A percentile compares a stretch with the other conserved stretches of the same genome.
phyloP scores from a whole-genome alignment of 257 asterid genomes.

The Solanum lignicaule region DNA sequence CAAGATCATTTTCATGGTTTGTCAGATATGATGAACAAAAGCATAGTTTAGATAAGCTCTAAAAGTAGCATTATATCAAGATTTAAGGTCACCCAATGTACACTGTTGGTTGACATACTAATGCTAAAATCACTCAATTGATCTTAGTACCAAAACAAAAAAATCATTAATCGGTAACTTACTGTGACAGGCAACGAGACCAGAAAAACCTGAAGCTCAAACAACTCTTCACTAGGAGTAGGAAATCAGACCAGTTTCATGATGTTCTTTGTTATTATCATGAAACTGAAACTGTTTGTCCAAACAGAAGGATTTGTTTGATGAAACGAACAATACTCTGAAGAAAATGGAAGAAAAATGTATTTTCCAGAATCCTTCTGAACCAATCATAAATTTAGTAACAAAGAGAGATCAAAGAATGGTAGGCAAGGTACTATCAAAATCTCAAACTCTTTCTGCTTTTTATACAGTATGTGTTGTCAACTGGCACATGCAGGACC shows the following conservation, averaged over 20 bases:
- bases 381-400: neutral
- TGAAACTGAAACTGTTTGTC: neutral
- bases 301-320: neutral
- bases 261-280: neutral
- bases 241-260: neutral
- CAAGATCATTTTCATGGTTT: neutral
- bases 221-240: neutral
- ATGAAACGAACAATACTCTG: neutral
- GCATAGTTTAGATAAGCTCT: neutral
- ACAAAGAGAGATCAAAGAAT: neutral
- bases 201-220: neutral
- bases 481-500: slow-evolving; percentile 1
- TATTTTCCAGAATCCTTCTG: neutral
- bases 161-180: neutral
- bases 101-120: neutral
- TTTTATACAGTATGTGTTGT: neutral
- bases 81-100: neutral
- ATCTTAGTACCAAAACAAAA: neutral
- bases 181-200: neutral
- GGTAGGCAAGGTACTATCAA: neutral
- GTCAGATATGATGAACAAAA: neutral
- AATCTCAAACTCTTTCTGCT: neutral
- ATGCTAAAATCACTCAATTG: neutral
- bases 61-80: neutral
- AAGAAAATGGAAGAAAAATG: neutral